A percentile compares a stretch with the other conserved stretches of the same genome.
Evolutionary conservation across 257 asterid genomes (phyloP).

Genomic region (Solanum pimpinellifolium): DNA sequence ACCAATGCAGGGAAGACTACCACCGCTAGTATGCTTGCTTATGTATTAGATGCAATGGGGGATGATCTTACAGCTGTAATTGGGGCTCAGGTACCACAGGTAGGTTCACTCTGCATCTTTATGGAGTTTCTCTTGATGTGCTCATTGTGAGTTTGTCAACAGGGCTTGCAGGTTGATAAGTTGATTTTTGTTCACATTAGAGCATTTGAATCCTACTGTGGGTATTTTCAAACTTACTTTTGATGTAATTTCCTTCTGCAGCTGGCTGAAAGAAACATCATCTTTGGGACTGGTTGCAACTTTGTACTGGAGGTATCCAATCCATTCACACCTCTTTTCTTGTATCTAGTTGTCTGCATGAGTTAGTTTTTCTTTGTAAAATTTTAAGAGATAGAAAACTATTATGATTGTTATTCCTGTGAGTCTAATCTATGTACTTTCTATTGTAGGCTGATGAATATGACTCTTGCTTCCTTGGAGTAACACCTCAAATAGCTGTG

Average conservation of each 20-base stretch:
- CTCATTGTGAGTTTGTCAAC: neutral
- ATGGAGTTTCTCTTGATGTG: neutral
- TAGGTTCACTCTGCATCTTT: neutral
- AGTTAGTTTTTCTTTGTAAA: neutral
- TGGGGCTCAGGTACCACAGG: constrained; percentile 36
- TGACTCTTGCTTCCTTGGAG: constrained; percentile 29
- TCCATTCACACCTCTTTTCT: neutral
- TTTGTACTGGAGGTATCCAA: constrained; percentile 27
- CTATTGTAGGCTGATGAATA: constrained; percentile 31
- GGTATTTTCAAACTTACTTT: neutral
- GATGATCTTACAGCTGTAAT: constrained; percentile 29
- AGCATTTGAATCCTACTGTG: neutral
- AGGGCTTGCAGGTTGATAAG: neutral
- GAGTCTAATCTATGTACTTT: neutral
- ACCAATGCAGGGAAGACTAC: constrained; percentile 26
- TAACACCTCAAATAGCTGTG: constrained; percentile 22
- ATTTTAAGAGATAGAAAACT: neutral
- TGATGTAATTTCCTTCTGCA: constrained; percentile 1
- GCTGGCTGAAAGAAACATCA: constrained; percentile 23
- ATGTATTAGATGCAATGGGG: constrained; percentile 22
- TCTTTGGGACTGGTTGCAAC: constrained; percentile 17
- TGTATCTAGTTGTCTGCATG: neutral
- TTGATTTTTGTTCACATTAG: neutral
- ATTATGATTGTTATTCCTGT: neutral
- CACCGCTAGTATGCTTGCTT: constrained; percentile 28